Evolutionary conservation across 257 asterid genomes (phyloP).

Genomic region (Solanum ossicruentum): DNA sequence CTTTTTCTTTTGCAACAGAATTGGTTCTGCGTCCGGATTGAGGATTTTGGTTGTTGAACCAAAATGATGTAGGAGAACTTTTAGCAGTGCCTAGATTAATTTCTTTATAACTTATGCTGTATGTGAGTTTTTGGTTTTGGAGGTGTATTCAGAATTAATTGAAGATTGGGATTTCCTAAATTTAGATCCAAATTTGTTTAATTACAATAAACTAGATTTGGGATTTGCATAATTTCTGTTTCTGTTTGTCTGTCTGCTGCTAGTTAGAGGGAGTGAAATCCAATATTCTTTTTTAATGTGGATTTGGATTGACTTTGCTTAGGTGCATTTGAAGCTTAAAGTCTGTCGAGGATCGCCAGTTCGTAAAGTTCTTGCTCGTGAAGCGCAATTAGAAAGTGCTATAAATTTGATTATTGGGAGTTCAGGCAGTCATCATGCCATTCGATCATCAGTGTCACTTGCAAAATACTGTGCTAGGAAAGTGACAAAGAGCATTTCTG

Average conservation of each 20-base stretch:
- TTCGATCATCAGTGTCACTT: constrained; percentile 54
- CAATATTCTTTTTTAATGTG: neutral
- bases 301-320: neutral
- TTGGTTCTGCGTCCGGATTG: neutral
- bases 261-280: neutral
- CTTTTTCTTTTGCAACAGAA: neutral
- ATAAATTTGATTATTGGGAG: constrained; percentile 54
- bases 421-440: constrained; percentile 35
- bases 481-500: constrained; percentile 36
- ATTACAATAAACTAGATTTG: neutral
- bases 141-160: neutral
- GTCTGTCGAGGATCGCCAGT: constrained; percentile 69
- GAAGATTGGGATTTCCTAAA: neutral
- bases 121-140: neutral
- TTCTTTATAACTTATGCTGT: neutral
- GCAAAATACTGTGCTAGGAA: constrained; percentile 74
- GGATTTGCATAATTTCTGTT: neutral
- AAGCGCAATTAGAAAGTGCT: constrained; percentile 53
- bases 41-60: neutral
- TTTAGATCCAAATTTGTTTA: neutral
- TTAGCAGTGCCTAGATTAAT: neutral
- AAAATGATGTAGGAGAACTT: neutral
- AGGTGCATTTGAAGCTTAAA: constrained; percentile 89
- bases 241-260: neutral
- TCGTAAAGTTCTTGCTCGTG: constrained; percentile 48